These are phyloP conservation scores for Hibiscus trionum DNA, from an alignment of 345 rosid genomes.

Conservation along the genomic window DNA sequence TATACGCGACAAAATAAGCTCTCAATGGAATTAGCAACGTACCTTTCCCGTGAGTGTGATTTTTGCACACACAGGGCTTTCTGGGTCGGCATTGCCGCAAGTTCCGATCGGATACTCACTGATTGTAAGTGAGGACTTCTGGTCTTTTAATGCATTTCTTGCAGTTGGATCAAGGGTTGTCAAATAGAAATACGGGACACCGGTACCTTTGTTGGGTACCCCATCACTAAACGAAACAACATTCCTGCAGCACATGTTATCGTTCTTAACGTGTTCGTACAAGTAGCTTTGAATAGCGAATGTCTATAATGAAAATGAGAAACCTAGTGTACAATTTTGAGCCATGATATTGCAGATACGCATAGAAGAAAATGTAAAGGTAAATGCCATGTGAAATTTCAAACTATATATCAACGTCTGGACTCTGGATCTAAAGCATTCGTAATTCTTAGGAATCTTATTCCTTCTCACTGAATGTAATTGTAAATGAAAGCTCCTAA, in stretches of 20 bases:
- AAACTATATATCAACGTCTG: background rate
- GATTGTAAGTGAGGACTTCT: conserved; percentile 61
- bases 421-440: too few species aligned
- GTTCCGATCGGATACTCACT: conserved; percentile 91
- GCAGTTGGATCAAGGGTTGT: conserved; percentile 96
- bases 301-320: background rate
- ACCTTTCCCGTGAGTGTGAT: conserved; percentile 91
- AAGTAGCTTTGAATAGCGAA: background rate
- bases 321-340: background rate
- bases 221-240: conserved; percentile 26
- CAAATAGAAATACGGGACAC: conserved; percentile 88
- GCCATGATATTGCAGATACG: background rate
- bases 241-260: background rate
- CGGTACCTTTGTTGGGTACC: conserved; percentile 48
- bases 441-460: too few species aligned
- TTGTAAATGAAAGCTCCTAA: background rate
- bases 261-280: background rate
- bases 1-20: background rate
- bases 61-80: conserved; percentile 85
- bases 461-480: background rate
- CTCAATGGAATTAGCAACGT: background rate
- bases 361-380: background rate
- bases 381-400: background rate
- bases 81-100: conserved; percentile 79
- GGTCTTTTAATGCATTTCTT: conserved; percentile 61